These are phyloP conservation scores for Stromatinia cepivora DNA, from an alignment of 2,329 filamentous ascomycete species.

Conservation along the genomic window DNA sequence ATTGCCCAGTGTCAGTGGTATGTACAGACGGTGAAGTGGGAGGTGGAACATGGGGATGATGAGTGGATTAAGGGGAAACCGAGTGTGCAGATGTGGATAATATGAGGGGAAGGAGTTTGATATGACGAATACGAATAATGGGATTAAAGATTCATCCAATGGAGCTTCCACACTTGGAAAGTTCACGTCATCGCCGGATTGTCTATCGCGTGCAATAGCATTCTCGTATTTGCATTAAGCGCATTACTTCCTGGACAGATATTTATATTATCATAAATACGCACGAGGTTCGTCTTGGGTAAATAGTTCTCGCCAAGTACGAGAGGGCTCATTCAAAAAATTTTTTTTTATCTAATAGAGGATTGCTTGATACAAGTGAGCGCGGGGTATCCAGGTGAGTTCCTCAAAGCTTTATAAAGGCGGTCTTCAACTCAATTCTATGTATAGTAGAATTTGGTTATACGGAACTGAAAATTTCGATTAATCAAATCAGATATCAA, in stretches of 20 bases:
- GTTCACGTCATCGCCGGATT: not conserved
- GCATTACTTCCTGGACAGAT: not conserved
- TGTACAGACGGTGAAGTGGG: constrained; percentile 23
- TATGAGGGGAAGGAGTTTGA: not conserved
- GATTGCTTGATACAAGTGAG: not conserved
- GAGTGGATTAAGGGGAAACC: constrained; percentile 10
- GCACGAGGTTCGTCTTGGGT: not conserved
- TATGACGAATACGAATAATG: not conserved
- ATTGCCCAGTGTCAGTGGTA: constrained; percentile 22
- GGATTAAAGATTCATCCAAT: not conserved
- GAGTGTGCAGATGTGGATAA: constrained; percentile 26
- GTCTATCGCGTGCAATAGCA: not conserved
- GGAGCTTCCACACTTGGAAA: not conserved
- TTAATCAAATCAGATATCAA: not conserved
- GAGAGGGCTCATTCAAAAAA: constrained; percentile 33
- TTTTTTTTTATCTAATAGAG: constrained; percentile 70
- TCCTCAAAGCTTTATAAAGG: no score
- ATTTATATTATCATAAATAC: not conserved
- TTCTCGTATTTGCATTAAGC: not conserved
- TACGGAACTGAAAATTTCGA: no score
- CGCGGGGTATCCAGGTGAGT: no score
- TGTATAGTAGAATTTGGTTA: no score
- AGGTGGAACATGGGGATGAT: constrained; percentile 20
- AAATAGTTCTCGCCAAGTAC: not conserved
- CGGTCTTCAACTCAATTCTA: no score